A percentile compares a stretch with the other conserved stretches of the same genome.
phyloP scores from a whole-genome alignment of 2,329 filamentous ascomycete genomes.

The Mariannaea sp. region DNA sequence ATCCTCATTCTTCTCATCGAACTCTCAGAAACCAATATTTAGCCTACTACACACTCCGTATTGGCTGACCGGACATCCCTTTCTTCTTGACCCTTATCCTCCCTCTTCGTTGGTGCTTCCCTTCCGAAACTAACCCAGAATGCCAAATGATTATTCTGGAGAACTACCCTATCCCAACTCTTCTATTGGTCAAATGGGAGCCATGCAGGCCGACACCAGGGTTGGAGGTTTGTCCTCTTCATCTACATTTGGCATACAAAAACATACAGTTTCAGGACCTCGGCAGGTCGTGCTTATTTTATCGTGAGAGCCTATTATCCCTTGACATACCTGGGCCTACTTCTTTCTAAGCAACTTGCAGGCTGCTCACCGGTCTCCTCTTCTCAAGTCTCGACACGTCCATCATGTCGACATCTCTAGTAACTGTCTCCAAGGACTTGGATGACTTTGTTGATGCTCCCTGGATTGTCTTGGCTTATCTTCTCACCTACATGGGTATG shows the following conservation, averaged over 20 bases:
- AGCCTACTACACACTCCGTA: too few species aligned
- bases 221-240: constrained; percentile 1
- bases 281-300: constrained; percentile 43
- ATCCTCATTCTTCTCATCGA: too few species aligned
- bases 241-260: constrained; percentile 27
- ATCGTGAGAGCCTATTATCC: constrained; percentile 37
- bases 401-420: constrained; percentile 61
- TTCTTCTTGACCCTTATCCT: too few species aligned
- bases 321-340: too few species aligned
- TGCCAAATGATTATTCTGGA: constrained; percentile 37
- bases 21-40: too few species aligned
- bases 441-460: constrained; percentile 56
- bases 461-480: constrained; percentile 61
- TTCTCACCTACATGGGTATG: constrained; percentile 61
- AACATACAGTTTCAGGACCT: constrained; percentile 32
- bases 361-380: constrained; percentile 57
- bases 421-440: constrained; percentile 60
- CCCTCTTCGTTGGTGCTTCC: too few species aligned
- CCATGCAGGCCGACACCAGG: constrained; percentile 19
- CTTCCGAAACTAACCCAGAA: neutral
- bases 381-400: constrained; percentile 63
- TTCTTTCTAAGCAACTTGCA: constrained; percentile 35
- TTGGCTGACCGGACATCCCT: too few species aligned
- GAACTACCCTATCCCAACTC: constrained; percentile 44
- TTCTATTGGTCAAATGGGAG: constrained; percentile 40